These are phyloP conservation scores for Ocimum tenuiflorum DNA, from an alignment of 257 asterid genomes.

Conservation along the genomic window DNA sequence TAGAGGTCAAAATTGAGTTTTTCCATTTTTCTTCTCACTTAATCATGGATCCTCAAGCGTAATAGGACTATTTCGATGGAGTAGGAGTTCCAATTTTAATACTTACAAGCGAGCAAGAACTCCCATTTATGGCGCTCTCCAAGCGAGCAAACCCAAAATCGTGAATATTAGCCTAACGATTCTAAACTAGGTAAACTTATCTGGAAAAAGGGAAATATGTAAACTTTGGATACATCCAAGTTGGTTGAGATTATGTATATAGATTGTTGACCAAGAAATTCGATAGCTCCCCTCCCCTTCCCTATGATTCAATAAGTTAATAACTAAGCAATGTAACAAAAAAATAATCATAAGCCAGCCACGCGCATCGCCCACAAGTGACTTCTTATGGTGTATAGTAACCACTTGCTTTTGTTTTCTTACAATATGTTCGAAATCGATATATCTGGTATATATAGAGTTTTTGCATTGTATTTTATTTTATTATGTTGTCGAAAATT, in stretches of 20 bases:
- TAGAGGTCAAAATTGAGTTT: background rate
- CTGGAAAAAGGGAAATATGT: background rate
- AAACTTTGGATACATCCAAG: background rate
- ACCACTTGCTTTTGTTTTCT: background rate
- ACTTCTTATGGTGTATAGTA: background rate
- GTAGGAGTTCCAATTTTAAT: too few relatives aligned
- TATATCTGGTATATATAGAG: background rate
- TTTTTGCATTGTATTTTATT: slow-evolving; percentile 12
- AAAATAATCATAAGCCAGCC: too few relatives aligned
- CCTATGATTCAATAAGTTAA: background rate
- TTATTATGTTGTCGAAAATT: background rate
- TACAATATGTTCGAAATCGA: background rate
- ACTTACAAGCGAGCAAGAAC: too few relatives aligned
- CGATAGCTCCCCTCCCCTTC: too few relatives aligned
- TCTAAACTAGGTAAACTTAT: too few relatives aligned
- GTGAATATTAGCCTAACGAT: background rate
- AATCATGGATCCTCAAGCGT: background rate
- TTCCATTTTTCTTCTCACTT: background rate
- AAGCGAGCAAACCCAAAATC: background rate
- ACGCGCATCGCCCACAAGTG: too few relatives aligned
- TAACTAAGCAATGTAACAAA: too few relatives aligned
- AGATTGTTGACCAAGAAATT: too few relatives aligned
- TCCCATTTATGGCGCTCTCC: too few relatives aligned
- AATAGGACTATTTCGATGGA: too few relatives aligned
- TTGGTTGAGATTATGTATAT: too few relatives aligned